phyloP scores from a whole-genome alignment of 495 filamentous ascomycete species.

The Terfezia claveryi region DNA sequence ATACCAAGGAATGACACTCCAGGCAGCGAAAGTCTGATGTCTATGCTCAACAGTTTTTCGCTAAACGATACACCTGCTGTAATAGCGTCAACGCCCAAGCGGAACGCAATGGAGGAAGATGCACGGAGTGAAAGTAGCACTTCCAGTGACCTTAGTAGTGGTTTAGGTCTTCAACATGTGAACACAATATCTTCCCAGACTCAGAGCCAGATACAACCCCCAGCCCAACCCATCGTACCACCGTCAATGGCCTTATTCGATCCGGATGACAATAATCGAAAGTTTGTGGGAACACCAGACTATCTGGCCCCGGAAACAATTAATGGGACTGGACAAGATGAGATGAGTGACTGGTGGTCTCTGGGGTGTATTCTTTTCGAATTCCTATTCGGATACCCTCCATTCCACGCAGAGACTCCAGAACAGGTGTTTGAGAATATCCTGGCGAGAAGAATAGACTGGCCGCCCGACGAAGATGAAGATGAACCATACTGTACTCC shows the following conservation, averaged over 20 bases:
- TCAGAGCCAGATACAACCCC: constrained; percentile 21
- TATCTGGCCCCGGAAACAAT: constrained; percentile 96
- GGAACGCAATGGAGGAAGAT: constrained; percentile 38
- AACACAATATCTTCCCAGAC: constrained; percentile 16
- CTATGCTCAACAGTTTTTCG: constrained; percentile 67
- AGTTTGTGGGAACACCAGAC: constrained; percentile 92
- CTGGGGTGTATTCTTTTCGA: constrained; percentile 94
- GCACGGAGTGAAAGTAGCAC: constrained; percentile 28
- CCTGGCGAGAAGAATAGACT: constrained; percentile 63
- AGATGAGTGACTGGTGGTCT: constrained; percentile 99
- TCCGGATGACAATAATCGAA: constrained; percentile 75
- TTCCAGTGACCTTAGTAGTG: constrained; percentile 18
- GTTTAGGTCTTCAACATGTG: constrained; percentile 18
- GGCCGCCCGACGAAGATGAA: constrained; percentile 52
- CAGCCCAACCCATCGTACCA: constrained; percentile 69
- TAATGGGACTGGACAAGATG: constrained; percentile 80
- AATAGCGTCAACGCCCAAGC: constrained; percentile 18
- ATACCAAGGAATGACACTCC: constrained; percentile 81
- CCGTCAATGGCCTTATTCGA: constrained; percentile 93
- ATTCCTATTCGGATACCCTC: constrained; percentile 77
- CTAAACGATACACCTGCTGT: constrained; percentile 35
- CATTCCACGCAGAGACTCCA: constrained; percentile 76
- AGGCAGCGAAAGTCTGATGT: constrained; percentile 61
- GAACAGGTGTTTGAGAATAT: constrained; percentile 97
- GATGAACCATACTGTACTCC: constrained; percentile 39